A percentile compares a stretch with the other conserved stretches of the same genome.
Evolutionary conservation across 768 basidiomycete species (phyloP).

Genomic region (Rhodosporidiobolus odoratus): DNA sequence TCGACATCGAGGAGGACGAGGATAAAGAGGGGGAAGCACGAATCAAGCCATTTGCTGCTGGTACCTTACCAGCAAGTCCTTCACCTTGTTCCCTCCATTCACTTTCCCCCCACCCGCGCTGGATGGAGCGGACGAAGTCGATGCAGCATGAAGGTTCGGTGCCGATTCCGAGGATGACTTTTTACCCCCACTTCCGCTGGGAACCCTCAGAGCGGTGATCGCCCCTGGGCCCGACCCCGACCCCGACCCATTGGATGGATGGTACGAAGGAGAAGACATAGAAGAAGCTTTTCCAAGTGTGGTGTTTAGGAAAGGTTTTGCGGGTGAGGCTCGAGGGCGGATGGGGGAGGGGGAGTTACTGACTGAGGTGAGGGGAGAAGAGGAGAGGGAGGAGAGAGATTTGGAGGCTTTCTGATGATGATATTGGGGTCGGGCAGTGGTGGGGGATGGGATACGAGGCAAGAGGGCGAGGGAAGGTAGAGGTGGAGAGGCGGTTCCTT

Average conservation of each 20-base stretch:
- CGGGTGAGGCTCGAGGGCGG: background rate
- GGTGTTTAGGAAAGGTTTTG: slow-evolving; percentile 34
- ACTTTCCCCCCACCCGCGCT: too few species aligned
- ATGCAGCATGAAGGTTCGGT: too few species aligned
- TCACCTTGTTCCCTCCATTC: background rate
- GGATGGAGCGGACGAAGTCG: background rate
- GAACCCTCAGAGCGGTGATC: background rate
- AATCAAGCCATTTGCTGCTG: slow-evolving; percentile 8
- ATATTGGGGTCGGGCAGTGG: background rate
- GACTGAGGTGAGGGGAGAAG: background rate
- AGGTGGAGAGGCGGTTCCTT: background rate
- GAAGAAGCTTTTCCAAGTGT: slow-evolving; percentile 7
- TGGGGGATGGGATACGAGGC: background rate
- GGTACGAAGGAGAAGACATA: background rate
- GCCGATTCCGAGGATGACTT: too few species aligned
- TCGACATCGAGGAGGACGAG: background rate
- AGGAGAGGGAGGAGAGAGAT: slow-evolving; percentile 12
- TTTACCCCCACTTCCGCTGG: background rate
- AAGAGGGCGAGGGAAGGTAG: background rate
- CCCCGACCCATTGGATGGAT: too few species aligned
- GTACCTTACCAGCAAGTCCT: slow-evolving; percentile 10
- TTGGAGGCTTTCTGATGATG: slow-evolving; percentile 10
- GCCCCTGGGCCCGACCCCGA: too few species aligned
- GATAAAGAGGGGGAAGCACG: background rate
- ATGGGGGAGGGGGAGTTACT: background rate